These are phyloP conservation scores for Drosera capensis DNA, from an alignment of 148 eudicot species.

Conservation along the genomic window DNA sequence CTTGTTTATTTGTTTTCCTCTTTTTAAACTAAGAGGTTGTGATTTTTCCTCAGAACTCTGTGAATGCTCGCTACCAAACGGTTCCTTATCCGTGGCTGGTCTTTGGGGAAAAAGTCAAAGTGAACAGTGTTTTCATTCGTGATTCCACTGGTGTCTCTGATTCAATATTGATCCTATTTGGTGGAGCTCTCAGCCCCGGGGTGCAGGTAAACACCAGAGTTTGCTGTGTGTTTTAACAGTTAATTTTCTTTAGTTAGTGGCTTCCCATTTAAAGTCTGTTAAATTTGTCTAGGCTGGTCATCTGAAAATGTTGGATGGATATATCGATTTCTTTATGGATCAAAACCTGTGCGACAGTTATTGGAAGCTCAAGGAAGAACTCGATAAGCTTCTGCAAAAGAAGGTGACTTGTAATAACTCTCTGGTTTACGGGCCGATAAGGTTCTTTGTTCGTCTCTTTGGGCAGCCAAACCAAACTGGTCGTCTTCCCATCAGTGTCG, in stretches of 20 bases:
- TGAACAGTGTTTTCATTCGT: constrained; percentile 85
- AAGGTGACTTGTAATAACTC: constrained; percentile 42
- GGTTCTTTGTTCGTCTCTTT: no score
- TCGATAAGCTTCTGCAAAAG: constrained; percentile 56
- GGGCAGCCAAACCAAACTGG: background rate
- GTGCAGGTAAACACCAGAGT: constrained; percentile 33
- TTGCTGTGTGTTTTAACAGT: background rate
- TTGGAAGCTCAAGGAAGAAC: constrained; percentile 79
- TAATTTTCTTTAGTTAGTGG: background rate
- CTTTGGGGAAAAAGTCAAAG: constrained; percentile 95
- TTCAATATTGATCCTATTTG: constrained; percentile 85
- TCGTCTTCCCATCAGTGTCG: background rate
- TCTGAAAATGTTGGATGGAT: constrained; percentile 80
- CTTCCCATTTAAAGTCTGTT: background rate
- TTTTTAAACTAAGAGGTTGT: background rate
- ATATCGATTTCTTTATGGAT: constrained; percentile 95
- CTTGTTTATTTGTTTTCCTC: background rate
- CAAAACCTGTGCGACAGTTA: constrained; percentile 74
- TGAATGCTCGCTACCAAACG: constrained; percentile 94
- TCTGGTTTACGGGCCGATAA: no score
- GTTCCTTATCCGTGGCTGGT: constrained; percentile 97
- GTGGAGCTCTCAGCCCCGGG: constrained; percentile 67
- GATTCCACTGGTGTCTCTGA: constrained; percentile 96
- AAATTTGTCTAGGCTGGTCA: constrained; percentile 52
- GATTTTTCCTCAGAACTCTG: constrained; percentile 67